These are phyloP conservation scores for Bauhinia variegata DNA, from an alignment of 306 rosid species.

Conservation along the genomic window DNA sequence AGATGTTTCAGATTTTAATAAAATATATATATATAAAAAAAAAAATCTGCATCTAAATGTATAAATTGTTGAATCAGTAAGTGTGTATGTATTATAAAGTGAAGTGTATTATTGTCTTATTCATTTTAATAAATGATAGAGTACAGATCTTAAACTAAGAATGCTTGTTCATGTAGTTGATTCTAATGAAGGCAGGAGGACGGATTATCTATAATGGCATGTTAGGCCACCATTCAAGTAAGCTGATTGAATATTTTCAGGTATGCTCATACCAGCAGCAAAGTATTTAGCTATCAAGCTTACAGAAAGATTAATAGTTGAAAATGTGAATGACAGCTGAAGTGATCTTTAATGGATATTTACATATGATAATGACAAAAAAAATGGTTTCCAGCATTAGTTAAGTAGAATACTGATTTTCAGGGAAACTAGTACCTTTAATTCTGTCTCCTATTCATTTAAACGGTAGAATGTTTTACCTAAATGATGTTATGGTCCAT, in stretches of 20 bases:
- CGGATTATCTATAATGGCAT: constrained; percentile 64
- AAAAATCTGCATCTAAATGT: constrained; percentile 11
- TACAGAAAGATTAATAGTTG: constrained; percentile 11
- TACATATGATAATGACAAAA: neutral
- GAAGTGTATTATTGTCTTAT: constrained; percentile 4
- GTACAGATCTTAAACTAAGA: constrained; percentile 24
- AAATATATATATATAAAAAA: neutral
- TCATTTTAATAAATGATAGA: constrained; percentile 27
- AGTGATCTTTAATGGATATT: neutral
- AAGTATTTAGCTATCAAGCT: constrained; percentile 11
- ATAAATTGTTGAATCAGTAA: neutral
- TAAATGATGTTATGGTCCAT: constrained; percentile 36
- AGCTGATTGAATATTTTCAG: constrained; percentile 71
- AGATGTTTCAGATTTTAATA: constrained; percentile 13
- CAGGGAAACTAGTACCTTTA: neutral
- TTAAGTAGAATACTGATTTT: neutral
- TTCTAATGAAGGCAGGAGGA: constrained; percentile 80
- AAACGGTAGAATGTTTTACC: constrained; percentile 23
- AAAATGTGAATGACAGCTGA: constrained; percentile 23
- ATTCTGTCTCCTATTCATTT: constrained; percentile 22
- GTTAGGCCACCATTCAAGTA: constrained; percentile 64
- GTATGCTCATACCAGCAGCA: constrained; percentile 40
- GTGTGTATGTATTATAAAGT: too few species aligned
- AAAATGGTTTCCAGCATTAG: neutral
- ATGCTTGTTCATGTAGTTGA: constrained; percentile 59